Conservation (phyloP, 2,329 filamentous ascomycete genomes). For the Cordyceps fumosorosea region DNA sequence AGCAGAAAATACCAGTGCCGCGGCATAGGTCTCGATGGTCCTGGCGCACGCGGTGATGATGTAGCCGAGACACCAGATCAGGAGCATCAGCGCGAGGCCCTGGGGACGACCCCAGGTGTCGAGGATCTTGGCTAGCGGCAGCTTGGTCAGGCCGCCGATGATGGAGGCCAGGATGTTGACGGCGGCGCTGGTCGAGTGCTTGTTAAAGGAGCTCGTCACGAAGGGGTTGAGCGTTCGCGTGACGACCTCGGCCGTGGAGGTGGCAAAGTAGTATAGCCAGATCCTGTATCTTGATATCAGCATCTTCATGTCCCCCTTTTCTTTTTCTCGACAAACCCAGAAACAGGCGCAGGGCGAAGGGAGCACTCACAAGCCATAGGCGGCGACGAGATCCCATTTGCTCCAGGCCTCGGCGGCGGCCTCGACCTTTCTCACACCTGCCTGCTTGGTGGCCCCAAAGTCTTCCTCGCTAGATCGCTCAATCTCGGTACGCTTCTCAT, state of each 20-base stretch:
- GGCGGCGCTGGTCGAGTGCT: conserved; percentile 48
- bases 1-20: conserved; percentile 60
- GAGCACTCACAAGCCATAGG: conserved; percentile 36
- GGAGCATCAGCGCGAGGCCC: conserved; percentile 49
- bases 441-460: conserved; percentile 32
- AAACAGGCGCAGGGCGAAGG: too few species aligned
- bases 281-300: conserved; percentile 21
- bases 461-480: conserved; percentile 25
- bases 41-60: conserved; percentile 61
- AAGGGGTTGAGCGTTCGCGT: conserved; percentile 37
- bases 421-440: conserved; percentile 42
- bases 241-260: conserved; percentile 31
- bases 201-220: conserved; percentile 42
- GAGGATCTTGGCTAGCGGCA: conserved; percentile 60
- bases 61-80: conserved; percentile 44
- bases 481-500: conserved; percentile 12
- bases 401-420: conserved; percentile 34
- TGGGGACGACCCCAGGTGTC: conserved; percentile 62
- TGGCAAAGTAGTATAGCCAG: conserved; percentile 35
- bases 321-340: too few species aligned
- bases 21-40: conserved; percentile 54
- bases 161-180: conserved; percentile 47
- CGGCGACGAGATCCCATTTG: conserved; percentile 36
- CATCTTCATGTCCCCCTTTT: too few species aligned
- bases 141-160: conserved; percentile 54